Evolutionary conservation across 345 rosid species (phyloP).

Genomic region (Salix dunnii): DNA sequence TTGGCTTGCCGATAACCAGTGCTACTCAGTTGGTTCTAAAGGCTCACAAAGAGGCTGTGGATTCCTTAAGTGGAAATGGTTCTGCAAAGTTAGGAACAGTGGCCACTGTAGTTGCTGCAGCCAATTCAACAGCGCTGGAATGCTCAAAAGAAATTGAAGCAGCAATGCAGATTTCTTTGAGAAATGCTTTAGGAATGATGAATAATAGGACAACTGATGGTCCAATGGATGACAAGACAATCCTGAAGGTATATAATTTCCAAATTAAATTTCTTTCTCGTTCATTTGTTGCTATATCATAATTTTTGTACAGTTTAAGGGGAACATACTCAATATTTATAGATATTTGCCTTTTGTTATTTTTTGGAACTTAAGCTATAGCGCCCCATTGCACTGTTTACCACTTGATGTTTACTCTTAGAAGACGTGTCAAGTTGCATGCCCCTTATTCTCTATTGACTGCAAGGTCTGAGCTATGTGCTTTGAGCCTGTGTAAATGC

Average conservation of each 20-base stretch:
- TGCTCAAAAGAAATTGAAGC: slow-evolving; percentile 97
- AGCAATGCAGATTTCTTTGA: slow-evolving; percentile 95
- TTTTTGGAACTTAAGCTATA: neutral
- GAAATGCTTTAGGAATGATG: slow-evolving; percentile 73
- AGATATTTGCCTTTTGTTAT: neutral
- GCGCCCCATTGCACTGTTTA: neutral
- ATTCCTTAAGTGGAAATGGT: slow-evolving; percentile 87
- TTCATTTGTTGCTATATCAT: neutral
- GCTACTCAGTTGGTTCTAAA: slow-evolving; percentile 89
- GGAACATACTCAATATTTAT: neutral
- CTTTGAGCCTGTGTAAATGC: neutral
- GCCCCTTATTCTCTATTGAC: neutral
- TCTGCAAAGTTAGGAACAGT: slow-evolving; percentile 86
- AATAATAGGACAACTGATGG: slow-evolving; percentile 59
- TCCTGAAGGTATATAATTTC: slow-evolving; percentile 67
- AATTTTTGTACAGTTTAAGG: neutral
- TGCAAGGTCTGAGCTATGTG: neutral
- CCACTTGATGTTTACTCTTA: neutral
- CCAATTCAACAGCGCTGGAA: slow-evolving; percentile 92
- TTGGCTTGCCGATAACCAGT: slow-evolving; percentile 36
- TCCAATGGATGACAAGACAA: slow-evolving; percentile 89
- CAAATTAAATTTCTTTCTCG: neutral
- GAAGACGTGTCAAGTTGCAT: neutral
- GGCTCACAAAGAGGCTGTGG: slow-evolving; percentile 96
- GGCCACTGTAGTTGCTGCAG: slow-evolving; percentile 94